phyloP scores from a whole-genome alignment of 2,329 filamentous ascomycete species.

The Hymenoscyphus fraxineus region DNA sequence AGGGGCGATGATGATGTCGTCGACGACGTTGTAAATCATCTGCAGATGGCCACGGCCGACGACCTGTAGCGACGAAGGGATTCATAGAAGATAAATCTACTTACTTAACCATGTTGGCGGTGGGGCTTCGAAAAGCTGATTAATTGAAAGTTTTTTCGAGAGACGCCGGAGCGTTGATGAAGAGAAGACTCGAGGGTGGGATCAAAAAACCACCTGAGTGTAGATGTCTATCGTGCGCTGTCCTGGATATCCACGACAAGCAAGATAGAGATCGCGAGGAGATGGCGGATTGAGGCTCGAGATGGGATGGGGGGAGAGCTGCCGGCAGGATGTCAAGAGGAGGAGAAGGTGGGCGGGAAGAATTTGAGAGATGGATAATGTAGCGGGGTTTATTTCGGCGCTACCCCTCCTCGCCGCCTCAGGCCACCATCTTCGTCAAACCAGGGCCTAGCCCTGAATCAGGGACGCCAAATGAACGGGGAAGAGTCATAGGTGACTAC shows the following conservation, averaged over 20 bases:
- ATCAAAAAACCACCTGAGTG: conserved; percentile 24
- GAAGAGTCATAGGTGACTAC: conserved; percentile 1
- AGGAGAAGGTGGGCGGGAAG: not conserved
- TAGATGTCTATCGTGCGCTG: conserved; percentile 28
- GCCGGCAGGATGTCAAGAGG: conserved; percentile 7
- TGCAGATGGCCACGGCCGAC: not conserved
- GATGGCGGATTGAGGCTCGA: conserved; percentile 25
- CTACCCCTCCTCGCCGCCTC: conserved; percentile 1
- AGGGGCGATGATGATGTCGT: not conserved
- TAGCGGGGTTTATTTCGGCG: not conserved
- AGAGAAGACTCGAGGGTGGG: conserved; percentile 26
- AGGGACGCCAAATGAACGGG: not conserved
- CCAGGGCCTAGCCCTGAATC: conserved; percentile 1
- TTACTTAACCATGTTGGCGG: conserved; percentile 99
- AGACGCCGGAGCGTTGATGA: conserved; percentile 26
- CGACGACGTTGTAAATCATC: not conserved
- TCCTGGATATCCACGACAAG: conserved; percentile 29
- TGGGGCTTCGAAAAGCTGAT: conserved; percentile 50
- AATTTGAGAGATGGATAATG: conserved; percentile 6
- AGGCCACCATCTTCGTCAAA: conserved; percentile 8
- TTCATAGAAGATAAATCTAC: conserved; percentile 41
- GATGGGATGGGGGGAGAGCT: conserved; percentile 15
- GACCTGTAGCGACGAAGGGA: not conserved
- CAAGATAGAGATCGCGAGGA: conserved; percentile 27
- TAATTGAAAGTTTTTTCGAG: conserved; percentile 29